Evolutionary conservation across 371 early-diverging fungal genomes (phyloP), one percentile per base, ranked within the genome.

Genomic region (Actinomucor elegans): DNA sequence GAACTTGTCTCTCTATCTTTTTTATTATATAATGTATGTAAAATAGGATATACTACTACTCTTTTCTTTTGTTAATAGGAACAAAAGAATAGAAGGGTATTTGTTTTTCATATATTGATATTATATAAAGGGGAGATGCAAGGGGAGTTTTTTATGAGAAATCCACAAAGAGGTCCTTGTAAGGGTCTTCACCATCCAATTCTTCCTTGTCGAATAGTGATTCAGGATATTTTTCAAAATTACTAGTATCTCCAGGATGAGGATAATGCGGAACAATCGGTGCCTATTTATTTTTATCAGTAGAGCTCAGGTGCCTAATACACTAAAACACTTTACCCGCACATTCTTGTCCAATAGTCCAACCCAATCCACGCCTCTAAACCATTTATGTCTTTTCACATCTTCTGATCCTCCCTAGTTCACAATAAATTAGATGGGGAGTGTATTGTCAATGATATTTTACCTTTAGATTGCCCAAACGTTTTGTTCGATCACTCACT

Each of bases 181-280:
- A 75, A 42, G 75, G 75, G 51, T 75, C 75, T 49, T 48, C 37
- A 26, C 67, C 70, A 5, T 58, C 61, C 11, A 49, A 41, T 48
- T 65, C 48, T 11, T 38, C 5, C 15, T 52, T 26, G 26, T 71
- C 66, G 2, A 56, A 53, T 23, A 85, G 92, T 45, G 83, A 73
- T 64, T 93, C 97, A 8, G 92, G 92, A 69, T 97, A 97, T 57
- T 83, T 77, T 72, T 98, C 98, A 84, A 96, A 98, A 74, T 98
- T 95, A 65, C 93, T 88, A 9, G 97, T 89, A 67, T 98, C 99
- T 43, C 97, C 97, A 20, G 90, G 94, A 52, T 89, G 87, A 47
- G 79, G 81, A 51, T 92, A 84, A 38, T 86, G 85, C 15, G 97
- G 99, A 38, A 94, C 75, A 72, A 94, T 92, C 10, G 48, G 46